These are phyloP conservation scores for Blastobotrys raffinosifermentans DNA, from an alignment of 1,139 yeast species.

Conservation along the genomic window DNA sequence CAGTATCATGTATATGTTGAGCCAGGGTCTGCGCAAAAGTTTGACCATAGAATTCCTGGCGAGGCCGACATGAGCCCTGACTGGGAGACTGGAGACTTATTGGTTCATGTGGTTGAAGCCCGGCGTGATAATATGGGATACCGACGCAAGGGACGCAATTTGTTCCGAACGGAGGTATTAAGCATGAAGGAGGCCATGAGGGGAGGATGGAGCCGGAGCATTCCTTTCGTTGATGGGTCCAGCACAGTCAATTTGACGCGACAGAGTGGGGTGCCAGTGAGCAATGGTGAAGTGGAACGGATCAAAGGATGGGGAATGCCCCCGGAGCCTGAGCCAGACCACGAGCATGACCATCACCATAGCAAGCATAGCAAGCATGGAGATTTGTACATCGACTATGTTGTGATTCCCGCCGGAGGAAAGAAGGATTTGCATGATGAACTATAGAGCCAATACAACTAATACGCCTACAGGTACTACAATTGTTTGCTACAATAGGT, in stretches of 20 bases:
- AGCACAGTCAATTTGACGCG: conserved; percentile 46
- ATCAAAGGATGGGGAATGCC: conserved; percentile 87
- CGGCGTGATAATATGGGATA: conserved; percentile 58
- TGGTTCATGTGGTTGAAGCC: conserved; percentile 46
- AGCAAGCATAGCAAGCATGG: too few relatives aligned
- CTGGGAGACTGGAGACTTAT: conserved; percentile 71
- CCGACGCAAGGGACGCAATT: conserved; percentile 65
- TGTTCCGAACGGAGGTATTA: conserved; percentile 77
- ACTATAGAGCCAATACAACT: too few relatives aligned
- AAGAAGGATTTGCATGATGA: conserved; percentile 8
- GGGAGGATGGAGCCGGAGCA: conserved; percentile 74
- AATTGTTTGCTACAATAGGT: too few relatives aligned
- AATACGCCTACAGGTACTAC: too few relatives aligned
- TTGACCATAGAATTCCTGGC: conserved; percentile 55
- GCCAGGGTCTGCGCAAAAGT: conserved; percentile 65
- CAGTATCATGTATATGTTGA: conserved; percentile 56
- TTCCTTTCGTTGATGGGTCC: conserved; percentile 61
- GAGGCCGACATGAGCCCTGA: conserved; percentile 86
- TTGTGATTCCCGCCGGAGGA: conserved; percentile 46
- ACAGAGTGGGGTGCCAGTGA: conserved; percentile 44
- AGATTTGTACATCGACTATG: conserved; percentile 67
- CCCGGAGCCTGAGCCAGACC: conserved; percentile 45
- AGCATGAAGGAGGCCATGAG: conserved; percentile 61
- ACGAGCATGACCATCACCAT: too few relatives aligned
- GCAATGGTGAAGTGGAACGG: conserved; percentile 65